Percentiles rank a stretch among this genome's conserved stretches.
phyloP scores from a whole-genome alignment of 345 rosid genomes.

The Pistacia vera region DNA sequence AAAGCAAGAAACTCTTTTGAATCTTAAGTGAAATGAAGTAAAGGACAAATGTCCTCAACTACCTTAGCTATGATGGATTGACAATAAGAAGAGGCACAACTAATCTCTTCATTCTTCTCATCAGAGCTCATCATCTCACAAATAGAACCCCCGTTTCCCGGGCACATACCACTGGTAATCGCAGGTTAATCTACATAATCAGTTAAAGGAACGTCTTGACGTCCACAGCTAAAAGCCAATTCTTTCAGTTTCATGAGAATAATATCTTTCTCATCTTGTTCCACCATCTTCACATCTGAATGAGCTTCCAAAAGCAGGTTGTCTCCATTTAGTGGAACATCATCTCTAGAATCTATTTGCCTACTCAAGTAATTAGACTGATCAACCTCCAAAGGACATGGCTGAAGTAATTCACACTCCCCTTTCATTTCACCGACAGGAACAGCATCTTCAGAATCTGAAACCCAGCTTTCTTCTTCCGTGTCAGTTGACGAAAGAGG shows the following conservation, averaged over 20 bases:
- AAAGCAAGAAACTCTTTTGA: neutral
- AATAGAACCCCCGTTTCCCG: too few relatives aligned
- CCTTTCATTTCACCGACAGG: slow-evolving; percentile 24
- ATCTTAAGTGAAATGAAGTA: too few relatives aligned
- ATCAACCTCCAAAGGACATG: slow-evolving; percentile 23
- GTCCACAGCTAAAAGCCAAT: slow-evolving; percentile 31
- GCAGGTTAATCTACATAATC: too few relatives aligned
- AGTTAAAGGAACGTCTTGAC: too few relatives aligned
- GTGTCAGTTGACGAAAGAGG: slow-evolving; percentile 24
- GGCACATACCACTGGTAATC: too few relatives aligned
- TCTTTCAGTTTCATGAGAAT: slow-evolving; percentile 43
- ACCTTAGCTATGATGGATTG: too few relatives aligned
- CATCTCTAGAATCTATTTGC: slow-evolving; percentile 20
- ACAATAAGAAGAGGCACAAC: too few relatives aligned
- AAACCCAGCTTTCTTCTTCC: slow-evolving; percentile 26
- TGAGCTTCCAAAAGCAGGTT: slow-evolving; percentile 25
- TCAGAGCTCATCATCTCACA: too few relatives aligned
- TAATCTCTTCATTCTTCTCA: too few relatives aligned
- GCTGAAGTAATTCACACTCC: slow-evolving; percentile 23
- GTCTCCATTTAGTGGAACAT: slow-evolving; percentile 23
- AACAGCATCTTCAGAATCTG: slow-evolving; percentile 26
- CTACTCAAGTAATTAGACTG: slow-evolving; percentile 18
- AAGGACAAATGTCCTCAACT: too few relatives aligned
- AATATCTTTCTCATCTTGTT: slow-evolving; percentile 40
- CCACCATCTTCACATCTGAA: slow-evolving; percentile 21